A percentile compares a stretch with the other conserved stretches of the same genome.
These are phyloP conservation scores for Candida nonsorbophila DNA, from an alignment of 805 yeast species.

Conservation along the genomic window DNA sequence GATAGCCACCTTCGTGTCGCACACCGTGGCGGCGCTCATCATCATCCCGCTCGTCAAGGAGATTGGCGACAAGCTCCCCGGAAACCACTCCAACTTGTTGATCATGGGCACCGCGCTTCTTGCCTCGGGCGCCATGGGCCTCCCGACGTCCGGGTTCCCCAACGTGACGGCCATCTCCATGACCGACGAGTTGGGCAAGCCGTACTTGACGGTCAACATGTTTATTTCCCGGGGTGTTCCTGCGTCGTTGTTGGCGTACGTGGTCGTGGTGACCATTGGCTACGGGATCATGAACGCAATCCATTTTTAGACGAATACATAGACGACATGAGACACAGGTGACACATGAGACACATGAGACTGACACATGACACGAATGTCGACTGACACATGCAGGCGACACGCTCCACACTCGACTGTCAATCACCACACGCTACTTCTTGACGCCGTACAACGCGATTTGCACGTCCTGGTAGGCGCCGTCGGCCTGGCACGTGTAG, in stretches of 20 bases:
- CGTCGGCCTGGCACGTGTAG: constrained; percentile 22
- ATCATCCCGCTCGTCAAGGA: constrained; percentile 38
- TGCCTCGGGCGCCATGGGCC: constrained; percentile 42
- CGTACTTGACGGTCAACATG: constrained; percentile 35
- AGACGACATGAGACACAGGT: too few species aligned
- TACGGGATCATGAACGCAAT: constrained; percentile 34
- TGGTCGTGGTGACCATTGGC: constrained; percentile 30
- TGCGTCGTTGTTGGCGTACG: constrained; percentile 31
- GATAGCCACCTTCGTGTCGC: constrained; percentile 40
- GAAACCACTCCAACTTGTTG: constrained; percentile 33
- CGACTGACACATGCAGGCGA: too few species aligned
- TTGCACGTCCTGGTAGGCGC: constrained; percentile 24
- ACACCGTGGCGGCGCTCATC: constrained; percentile 40
- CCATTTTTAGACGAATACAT: constrained; percentile 14
- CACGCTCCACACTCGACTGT: too few species aligned
- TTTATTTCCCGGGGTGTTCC: constrained; percentile 41
- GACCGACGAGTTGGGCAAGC: constrained; percentile 38
- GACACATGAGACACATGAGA: constrained; percentile 2
- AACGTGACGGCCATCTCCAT: constrained; percentile 40
- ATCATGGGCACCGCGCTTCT: constrained; percentile 38
- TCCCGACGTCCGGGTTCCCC: constrained; percentile 42
- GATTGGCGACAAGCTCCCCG: constrained; percentile 31
- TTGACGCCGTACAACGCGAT: constrained; percentile 27
- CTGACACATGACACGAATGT: too few species aligned
- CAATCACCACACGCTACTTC: too few species aligned